A percentile compares a stretch with the other conserved stretches of the same genome.
Conservation (phyloP, 1,284 basidiomycete species). For the Moesziomyces sp. region DNA sequence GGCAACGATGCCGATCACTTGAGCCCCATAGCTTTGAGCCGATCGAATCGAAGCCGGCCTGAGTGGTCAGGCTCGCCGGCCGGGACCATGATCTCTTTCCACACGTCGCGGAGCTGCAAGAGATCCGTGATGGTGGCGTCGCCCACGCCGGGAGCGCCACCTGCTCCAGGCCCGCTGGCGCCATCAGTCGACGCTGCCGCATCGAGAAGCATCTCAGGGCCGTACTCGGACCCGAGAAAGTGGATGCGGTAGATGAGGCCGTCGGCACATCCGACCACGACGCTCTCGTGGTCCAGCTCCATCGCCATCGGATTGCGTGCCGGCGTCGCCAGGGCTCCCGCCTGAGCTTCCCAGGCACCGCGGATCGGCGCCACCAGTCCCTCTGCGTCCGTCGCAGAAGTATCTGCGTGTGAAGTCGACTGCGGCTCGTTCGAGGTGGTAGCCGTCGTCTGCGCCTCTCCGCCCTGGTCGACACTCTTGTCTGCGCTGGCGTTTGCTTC, state of each 20-base stretch:
- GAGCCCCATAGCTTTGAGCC: slow-evolving; percentile 28
- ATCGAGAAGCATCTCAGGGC: slow-evolving; percentile 19
- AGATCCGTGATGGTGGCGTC: slow-evolving; percentile 54
- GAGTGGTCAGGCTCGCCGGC: slow-evolving; percentile 42
- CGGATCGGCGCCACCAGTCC: slow-evolving; percentile 38
- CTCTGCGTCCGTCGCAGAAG: not conserved
- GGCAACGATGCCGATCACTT: slow-evolving; percentile 10
- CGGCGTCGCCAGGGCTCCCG: slow-evolving; percentile 34
- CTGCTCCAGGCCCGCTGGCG: not conserved
- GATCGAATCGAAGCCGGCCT: slow-evolving; percentile 30
- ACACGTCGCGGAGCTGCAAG: slow-evolving; percentile 50
- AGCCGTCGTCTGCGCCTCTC: not conserved
- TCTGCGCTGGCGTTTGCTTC: not conserved
- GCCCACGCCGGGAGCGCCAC: slow-evolving; percentile 21
- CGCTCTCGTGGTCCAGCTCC: slow-evolving; percentile 57
- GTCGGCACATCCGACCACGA: slow-evolving; percentile 58
- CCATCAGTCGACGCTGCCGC: not conserved
- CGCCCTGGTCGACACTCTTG: not conserved
- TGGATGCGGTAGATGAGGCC: slow-evolving; percentile 57
- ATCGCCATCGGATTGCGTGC: slow-evolving; percentile 59
- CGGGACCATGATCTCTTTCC: slow-evolving; percentile 57
- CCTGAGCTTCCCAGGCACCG: slow-evolving; percentile 54
- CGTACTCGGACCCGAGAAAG: slow-evolving; percentile 54
- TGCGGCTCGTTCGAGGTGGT: too few species aligned
- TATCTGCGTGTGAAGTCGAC: not conserved